Conservation (phyloP, 179 eudicot genomes). For the Sideroxylon spinosum region DNA sequence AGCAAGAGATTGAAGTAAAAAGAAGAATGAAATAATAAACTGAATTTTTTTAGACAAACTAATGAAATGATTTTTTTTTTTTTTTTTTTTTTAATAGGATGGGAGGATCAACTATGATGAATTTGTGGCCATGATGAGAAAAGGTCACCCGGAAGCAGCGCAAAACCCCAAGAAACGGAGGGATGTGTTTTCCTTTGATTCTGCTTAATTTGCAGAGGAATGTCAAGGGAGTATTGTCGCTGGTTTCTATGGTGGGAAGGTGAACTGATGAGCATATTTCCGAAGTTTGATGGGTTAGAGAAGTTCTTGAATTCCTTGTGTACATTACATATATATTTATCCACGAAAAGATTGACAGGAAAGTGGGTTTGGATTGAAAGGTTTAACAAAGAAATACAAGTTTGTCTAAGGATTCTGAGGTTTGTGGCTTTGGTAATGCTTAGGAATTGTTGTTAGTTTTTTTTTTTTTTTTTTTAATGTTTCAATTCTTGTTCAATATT, state of each 20-base stretch:
- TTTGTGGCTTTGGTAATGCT: background rate
- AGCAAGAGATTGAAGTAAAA: slow-evolving; percentile 1
- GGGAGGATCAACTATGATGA: slow-evolving; percentile 50
- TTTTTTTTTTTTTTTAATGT: background rate
- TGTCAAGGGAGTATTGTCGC: background rate
- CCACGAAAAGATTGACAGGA: background rate
- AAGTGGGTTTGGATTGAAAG: background rate
- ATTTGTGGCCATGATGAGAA: slow-evolving; percentile 53
- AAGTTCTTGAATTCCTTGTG: background rate
- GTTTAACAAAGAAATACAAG: background rate
- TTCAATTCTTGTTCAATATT: background rate
- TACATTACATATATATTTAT: background rate
- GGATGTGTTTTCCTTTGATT: slow-evolving; percentile 18
- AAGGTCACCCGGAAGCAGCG: slow-evolving; percentile 37
- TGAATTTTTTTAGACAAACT: background rate
- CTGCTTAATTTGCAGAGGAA: background rate
- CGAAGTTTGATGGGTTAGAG: background rate
- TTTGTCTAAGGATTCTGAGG: background rate
- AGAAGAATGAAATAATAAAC: no score
- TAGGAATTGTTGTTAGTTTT: background rate
- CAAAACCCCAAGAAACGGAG: slow-evolving; percentile 42
- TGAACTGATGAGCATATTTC: background rate
- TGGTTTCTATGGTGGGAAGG: background rate
- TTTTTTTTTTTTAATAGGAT: slow-evolving; percentile 27
- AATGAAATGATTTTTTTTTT: background rate